These are phyloP conservation scores for Tetrapisispora iriomotensis DNA, from an alignment of 805 yeast genomes.

Conservation along the genomic window DNA sequence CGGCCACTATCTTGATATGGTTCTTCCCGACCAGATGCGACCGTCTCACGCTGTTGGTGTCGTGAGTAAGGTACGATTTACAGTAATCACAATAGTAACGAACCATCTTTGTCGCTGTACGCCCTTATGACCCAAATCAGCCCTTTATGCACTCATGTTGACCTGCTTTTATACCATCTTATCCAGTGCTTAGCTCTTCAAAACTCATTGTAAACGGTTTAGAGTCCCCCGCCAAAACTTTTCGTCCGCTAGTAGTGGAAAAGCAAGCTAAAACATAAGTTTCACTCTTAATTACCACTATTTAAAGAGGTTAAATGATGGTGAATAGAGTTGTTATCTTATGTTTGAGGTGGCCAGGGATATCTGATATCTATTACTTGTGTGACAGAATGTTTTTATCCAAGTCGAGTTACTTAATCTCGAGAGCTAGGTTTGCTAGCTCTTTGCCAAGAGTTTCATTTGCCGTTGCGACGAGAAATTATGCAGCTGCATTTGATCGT, in stretches of 20 bases:
- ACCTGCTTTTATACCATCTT: too few relatives aligned
- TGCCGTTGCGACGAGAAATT: constrained; percentile 15
- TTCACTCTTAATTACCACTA: too few relatives aligned
- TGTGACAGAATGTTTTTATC: constrained; percentile 1
- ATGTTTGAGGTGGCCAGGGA: too few relatives aligned
- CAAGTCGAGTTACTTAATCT: neutral
- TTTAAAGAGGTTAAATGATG: too few relatives aligned
- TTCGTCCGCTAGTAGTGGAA: too few relatives aligned
- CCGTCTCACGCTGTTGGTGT: constrained; percentile 75
- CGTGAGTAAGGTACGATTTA: constrained; percentile 74
- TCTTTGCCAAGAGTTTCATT: constrained; percentile 12
- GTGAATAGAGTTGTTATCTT: too few relatives aligned
- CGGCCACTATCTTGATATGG: constrained; percentile 62
- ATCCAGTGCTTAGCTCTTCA: too few relatives aligned
- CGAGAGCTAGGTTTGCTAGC: constrained; percentile 1
- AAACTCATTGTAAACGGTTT: too few relatives aligned
- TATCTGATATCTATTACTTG: too few relatives aligned
- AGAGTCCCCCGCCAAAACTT: too few relatives aligned
- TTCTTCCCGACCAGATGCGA: constrained; percentile 71
- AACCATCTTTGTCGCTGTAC: constrained; percentile 36
- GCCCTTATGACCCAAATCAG: neutral
- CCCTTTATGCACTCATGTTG: too few relatives aligned
- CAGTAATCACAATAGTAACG: constrained; percentile 81
- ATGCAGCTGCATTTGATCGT: constrained; percentile 80
- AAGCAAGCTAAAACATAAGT: too few relatives aligned